These are phyloP conservation scores for Solanum boliviense DNA, from an alignment of 257 asterid species.

Conservation along the genomic window DNA sequence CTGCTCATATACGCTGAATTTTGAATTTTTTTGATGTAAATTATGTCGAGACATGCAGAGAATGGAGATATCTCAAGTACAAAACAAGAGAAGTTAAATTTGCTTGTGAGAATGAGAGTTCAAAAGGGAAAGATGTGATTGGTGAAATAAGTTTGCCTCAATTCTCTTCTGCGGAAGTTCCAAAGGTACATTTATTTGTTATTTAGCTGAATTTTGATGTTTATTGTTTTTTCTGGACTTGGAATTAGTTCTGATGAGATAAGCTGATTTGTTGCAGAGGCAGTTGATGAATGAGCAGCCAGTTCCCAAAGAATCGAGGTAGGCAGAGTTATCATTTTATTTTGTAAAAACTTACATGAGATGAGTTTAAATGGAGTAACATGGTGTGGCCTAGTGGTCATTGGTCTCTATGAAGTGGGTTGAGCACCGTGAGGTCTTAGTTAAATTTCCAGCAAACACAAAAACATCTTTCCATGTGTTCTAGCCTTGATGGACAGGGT, in stretches of 20 bases:
- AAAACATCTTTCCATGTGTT: neutral
- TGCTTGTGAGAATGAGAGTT: conserved; percentile 37
- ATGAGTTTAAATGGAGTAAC: neutral
- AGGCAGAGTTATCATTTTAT: neutral
- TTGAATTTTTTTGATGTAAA: neutral
- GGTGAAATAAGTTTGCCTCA: conserved; percentile 54
- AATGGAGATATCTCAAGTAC: conserved; percentile 72
- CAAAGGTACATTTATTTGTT: conserved; percentile 39
- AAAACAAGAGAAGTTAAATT: conserved; percentile 47
- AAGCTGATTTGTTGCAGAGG: neutral
- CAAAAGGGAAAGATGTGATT: conserved; percentile 37
- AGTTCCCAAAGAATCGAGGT: conserved; percentile 25
- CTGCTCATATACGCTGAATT: neutral
- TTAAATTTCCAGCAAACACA: neutral
- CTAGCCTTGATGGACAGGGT: neutral
- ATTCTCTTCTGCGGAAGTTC: conserved; percentile 77
- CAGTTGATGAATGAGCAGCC: neutral
- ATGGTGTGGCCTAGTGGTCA: neutral
- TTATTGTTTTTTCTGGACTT: neutral
- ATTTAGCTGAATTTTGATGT: neutral
- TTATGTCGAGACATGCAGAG: conserved; percentile 22
- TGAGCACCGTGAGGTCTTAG: neutral
- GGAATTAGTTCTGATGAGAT: neutral
- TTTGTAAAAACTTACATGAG: neutral
- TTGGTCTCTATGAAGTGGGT: neutral